Evolutionary conservation across 306 rosid genomes (phyloP).

Genomic region (Rosa chinensis): DNA sequence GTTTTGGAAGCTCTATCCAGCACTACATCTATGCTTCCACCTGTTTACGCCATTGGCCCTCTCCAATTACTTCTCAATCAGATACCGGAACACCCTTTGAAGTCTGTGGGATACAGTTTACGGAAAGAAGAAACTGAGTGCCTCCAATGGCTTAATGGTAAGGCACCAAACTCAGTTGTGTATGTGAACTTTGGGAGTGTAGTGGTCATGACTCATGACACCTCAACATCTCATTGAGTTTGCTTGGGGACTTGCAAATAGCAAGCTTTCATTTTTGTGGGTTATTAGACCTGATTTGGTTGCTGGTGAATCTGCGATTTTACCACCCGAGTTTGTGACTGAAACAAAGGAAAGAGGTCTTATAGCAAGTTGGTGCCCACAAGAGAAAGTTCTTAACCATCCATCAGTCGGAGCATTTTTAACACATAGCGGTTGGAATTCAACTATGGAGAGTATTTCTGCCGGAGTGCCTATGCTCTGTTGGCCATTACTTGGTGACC

Average conservation of each 20-base stretch:
- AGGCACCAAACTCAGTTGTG: slow-evolving; percentile 8
- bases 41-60: slow-evolving; percentile 15
- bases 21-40: slow-evolving; percentile 4
- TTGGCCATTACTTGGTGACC: slow-evolving; percentile 13
- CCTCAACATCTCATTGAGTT: slow-evolving; percentile 10
- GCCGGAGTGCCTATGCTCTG: slow-evolving; percentile 29
- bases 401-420: slow-evolving; percentile 17
- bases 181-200: slow-evolving; percentile 24
- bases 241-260: slow-evolving; percentile 31
- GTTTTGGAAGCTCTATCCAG: slow-evolving; percentile 6
- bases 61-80: slow-evolving; percentile 17
- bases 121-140: slow-evolving; percentile 29
- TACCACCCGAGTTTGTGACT: slow-evolving; percentile 1
- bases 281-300: slow-evolving; percentile 26
- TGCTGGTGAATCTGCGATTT: slow-evolving; percentile 3
- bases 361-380: slow-evolving; percentile 17
- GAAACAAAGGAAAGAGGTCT: slow-evolving; percentile 8
- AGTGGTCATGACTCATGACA: neutral
- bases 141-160: slow-evolving; percentile 9
- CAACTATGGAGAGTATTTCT: slow-evolving; percentile 18
- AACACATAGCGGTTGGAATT: slow-evolving; percentile 31
- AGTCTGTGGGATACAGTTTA: slow-evolving; percentile 11
- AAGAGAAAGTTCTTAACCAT: slow-evolving; percentile 18
- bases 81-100: neutral
- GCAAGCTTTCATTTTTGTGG: slow-evolving; percentile 16